A percentile compares a stretch with the other conserved stretches of the same genome.
phyloP scores from a whole-genome alignment of 2,329 filamentous ascomycete species.

The Colletotrichum ledebouriae region DNA sequence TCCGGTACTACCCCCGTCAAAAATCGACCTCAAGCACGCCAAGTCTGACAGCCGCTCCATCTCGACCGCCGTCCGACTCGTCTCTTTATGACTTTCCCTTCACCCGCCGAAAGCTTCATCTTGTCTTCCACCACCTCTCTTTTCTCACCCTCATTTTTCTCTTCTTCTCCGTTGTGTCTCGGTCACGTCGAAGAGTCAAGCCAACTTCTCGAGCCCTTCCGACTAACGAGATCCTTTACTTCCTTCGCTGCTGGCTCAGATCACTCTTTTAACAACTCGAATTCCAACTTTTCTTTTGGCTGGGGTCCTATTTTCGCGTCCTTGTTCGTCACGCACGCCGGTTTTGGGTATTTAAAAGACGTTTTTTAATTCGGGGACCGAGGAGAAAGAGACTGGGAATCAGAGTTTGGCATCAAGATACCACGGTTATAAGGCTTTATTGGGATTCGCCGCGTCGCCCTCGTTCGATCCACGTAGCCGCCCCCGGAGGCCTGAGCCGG shows the following conservation, averaged over 20 bases:
- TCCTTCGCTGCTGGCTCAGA: conserved; percentile 73
- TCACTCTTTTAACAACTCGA: conserved; percentile 52
- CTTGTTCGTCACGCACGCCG: conserved; percentile 46
- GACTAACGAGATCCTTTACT: conserved; percentile 54
- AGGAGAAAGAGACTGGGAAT: conserved; percentile 33
- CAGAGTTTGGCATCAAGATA: conserved; percentile 11
- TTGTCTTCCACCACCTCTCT: conserved; percentile 44
- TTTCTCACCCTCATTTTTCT: conserved; percentile 49
- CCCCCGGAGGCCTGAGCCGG: conserved; percentile 31
- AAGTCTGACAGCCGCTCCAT: conserved; percentile 32
- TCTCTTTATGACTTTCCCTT: conserved; percentile 57
- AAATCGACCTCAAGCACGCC: conserved; percentile 29
- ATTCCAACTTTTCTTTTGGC: conserved; percentile 25
- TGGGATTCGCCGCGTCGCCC: conserved; percentile 24
- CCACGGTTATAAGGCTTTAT: conserved; percentile 20
- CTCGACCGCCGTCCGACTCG: conserved; percentile 31
- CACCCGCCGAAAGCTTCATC: conserved; percentile 46
- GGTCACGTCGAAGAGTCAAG: conserved; percentile 61
- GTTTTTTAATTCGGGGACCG: conserved; percentile 40
- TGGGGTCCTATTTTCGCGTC: conserved; percentile 47
- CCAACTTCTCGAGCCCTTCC: conserved; percentile 50
- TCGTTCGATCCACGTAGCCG: conserved; percentile 20
- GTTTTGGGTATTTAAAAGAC: conserved; percentile 30
- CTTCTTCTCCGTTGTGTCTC: conserved; percentile 51
- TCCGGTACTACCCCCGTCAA: conserved; percentile 40